Base-by-base conservation (phyloP, 305 asterid species). In the Fraxinus albicans region DNA sequence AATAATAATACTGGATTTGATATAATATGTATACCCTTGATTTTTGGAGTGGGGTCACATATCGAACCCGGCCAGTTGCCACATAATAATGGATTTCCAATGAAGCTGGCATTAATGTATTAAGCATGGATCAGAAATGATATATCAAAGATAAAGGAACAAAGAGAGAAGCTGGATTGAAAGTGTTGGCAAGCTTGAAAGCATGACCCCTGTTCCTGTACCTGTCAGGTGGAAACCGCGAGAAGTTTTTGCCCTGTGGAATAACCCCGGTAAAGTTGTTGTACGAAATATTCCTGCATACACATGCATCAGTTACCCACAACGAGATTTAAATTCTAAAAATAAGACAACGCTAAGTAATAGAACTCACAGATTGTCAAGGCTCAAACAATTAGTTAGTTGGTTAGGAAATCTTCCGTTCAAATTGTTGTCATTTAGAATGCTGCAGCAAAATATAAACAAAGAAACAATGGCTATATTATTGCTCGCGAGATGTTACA, bases 21-120 rank as follows among this genome's bases (percentile, higher is more conserved):
- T 63, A 23, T 63, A 23, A 9, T 4, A 63, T 42, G 34, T 25
- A 74, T 87, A 94, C 99, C 98, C 84, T 87, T 91, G 12, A 95
- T 79, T 83, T 92, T 95, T 13, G 89, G 78, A 38, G 92, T 86
- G 85, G 97, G 97, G 84, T 91, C 89, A 77, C 98, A 93, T 84
- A 93, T 90, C 2, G 98, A 97, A 84, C 98, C 99, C 85, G 83
- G 81, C 99, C 99, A 97, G 86, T 90, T 95, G 31, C 99, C 99
- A 80, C 97, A 93, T 69, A 97, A 78, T 27, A 93, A 88, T 9
- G 94, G 94, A 78, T 97, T 97, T 58, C 98, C 98, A 7, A 88
- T 76, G 89, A 92, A 97, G 90, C 99, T 97, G 91, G 27, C n/a
- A 80, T 77, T 2, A 78, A 65, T 17, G 77, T 21, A 70, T 12